Base-by-base conservation (phyloP, 2,329 filamentous ascomycete species). In the Zalaria obscura region DNA sequence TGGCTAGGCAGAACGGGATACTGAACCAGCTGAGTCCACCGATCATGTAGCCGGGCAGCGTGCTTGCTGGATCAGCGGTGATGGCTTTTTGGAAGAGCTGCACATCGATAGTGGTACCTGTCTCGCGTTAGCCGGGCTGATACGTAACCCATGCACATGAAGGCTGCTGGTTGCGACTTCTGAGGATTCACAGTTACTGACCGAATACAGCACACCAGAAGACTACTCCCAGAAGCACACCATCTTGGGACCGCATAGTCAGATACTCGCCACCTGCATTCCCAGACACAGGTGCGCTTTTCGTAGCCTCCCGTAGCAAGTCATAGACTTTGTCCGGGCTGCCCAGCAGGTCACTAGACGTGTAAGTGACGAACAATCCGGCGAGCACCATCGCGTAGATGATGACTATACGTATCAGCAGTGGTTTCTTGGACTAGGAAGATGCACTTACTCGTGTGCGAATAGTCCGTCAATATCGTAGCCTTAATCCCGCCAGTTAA, bases 1-100 rank as follows among this genome's bases (percentile, higher is more conserved):
- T 54, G 3, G 52, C 53, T 2, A 52, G 40, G n/a, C 41, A 41
- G 35, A 54, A 54, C 18, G 52, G 52, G 18, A 55, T 52, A 4
- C 45, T 45, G 42, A 54, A 56, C 51, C 51, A 56, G 35, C 38
- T 43, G 5, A 53, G 33, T 4, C 38, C 52, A 6, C 52, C 51
- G 11, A 52, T 36, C 7, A 53, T 42, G 31, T 48, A 54, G n/a
- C 52, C 53, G 4, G 45, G 43, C 7, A 50, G 34, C 3, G 51
- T 50, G 25, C 43, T 33, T 8, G 39, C 40, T 6, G 52, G 52
- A 39, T 50, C 46, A 4, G 49, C 50, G 9, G 52, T 46, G 38
- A 56, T 55, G 25, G 52, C 54, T 42, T 54, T 55, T 34, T 55
- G 52, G 32, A 47, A 47, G 9, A 51, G 43, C 27, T 47, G 46